Evolutionary conservation across 2,329 filamentous ascomycete genomes (phyloP).

Genomic region (Clarireedia monteithiana): DNA sequence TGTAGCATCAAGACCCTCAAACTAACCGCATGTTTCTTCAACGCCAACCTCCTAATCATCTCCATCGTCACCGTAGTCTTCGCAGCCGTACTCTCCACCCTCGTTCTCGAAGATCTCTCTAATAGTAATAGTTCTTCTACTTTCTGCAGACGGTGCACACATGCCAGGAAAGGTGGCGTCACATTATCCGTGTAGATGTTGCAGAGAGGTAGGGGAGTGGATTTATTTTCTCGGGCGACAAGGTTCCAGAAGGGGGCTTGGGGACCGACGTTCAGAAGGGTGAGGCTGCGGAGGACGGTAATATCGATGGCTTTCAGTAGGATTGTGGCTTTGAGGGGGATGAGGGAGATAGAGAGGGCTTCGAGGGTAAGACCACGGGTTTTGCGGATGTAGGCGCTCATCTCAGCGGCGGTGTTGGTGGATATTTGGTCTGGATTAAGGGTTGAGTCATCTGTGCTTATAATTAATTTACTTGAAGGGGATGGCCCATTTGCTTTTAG

Average conservation of each 20-base stretch:
- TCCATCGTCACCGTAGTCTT: slow-evolving; percentile 43
- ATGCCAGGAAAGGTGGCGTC: slow-evolving; percentile 44
- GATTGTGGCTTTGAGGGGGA: slow-evolving; percentile 52
- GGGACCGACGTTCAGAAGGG: slow-evolving; percentile 55
- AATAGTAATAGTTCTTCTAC: slow-evolving; percentile 53
- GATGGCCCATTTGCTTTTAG: background rate
- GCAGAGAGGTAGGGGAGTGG: slow-evolving; percentile 42
- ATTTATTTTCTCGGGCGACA: slow-evolving; percentile 46
- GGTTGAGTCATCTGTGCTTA: background rate
- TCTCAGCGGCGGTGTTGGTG: background rate
- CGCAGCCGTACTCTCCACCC: slow-evolving; percentile 45
- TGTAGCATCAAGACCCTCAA: slow-evolving; percentile 53
- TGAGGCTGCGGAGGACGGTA: slow-evolving; percentile 46
- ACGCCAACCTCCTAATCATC: slow-evolving; percentile 48
- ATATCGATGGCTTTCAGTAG: slow-evolving; percentile 50
- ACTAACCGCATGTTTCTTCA: slow-evolving; percentile 49
- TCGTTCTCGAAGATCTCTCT: slow-evolving; percentile 43
- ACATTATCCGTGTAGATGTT: slow-evolving; percentile 59
- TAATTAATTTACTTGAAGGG: background rate
- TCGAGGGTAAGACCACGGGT: slow-evolving; percentile 51
- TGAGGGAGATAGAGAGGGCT: slow-evolving; percentile 46
- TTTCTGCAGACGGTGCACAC: slow-evolving; percentile 43
- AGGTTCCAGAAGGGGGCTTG: slow-evolving; percentile 53
- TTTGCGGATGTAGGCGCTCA: slow-evolving; percentile 45
- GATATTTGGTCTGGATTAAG: no score